Evolutionary conservation across 106 monocot genomes (phyloP).

Genomic region (Platanthera zijinensis): DNA sequence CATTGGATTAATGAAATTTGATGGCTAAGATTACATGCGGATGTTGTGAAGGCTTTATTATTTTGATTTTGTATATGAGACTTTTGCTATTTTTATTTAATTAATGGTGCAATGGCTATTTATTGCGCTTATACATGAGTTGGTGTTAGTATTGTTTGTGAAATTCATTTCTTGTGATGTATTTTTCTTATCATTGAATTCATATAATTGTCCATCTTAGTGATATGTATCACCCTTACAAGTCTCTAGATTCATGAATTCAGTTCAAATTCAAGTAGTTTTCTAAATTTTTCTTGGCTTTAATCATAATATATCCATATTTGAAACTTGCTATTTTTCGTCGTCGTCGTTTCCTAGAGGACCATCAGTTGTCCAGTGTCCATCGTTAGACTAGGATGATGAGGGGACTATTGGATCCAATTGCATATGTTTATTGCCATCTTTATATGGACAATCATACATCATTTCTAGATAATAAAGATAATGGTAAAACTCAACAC

Average conservation of each 20-base stretch:
- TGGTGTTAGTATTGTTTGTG: no score
- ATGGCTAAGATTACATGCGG: no score
- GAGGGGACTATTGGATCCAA: conserved; percentile 45
- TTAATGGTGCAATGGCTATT: no score
- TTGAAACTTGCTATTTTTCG: conserved; percentile 39
- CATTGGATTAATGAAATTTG: no score
- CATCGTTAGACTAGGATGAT: conserved; percentile 38
- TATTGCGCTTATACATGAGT: no score
- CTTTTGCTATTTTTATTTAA: no score
- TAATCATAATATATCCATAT: conserved; percentile 2
- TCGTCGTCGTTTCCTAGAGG: conserved; percentile 37
- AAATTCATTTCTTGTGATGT: no score
- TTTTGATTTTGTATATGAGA: no score
- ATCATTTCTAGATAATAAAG: conserved; percentile 9
- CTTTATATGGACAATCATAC: conserved; percentile 33
- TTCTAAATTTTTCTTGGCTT: background rate
- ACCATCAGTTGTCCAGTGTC: conserved; percentile 10
- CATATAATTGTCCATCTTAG: background rate
- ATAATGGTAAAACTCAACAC: conserved; percentile 18
- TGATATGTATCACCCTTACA: background rate
- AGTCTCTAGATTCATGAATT: background rate
- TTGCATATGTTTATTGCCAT: conserved; percentile 43
- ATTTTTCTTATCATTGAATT: no score
- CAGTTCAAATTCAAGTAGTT: background rate
- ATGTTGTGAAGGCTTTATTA: background rate